Conservation (phyloP, 2,329 filamentous ascomycete species). For the Fusarium marasasianum region DNA sequence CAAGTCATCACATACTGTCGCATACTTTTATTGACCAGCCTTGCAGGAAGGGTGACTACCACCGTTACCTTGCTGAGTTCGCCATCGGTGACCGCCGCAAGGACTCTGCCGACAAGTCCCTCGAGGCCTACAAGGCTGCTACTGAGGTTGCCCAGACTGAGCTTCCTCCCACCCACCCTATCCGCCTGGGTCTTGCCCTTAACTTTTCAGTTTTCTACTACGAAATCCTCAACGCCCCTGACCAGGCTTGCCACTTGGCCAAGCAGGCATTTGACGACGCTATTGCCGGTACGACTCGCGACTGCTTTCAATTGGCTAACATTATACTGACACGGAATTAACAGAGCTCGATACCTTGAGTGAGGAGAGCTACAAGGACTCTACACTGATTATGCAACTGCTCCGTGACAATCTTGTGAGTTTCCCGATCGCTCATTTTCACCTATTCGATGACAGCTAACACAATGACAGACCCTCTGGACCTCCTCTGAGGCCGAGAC, state of each 20-base stretch:
- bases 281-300: slow-evolving; percentile 71
- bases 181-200: slow-evolving; percentile 94
- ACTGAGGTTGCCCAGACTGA: slow-evolving; percentile 98
- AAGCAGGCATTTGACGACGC: slow-evolving; percentile 99
- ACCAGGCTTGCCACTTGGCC: slow-evolving; percentile 97
- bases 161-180: slow-evolving; percentile 96
- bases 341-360: slow-evolving; percentile 93
- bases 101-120: slow-evolving; percentile 84
- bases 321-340: slow-evolving; percentile 5
- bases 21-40: slow-evolving; percentile 61
- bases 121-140: slow-evolving; percentile 98
- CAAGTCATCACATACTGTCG: slow-evolving; percentile 80
- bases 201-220: slow-evolving; percentile 99
- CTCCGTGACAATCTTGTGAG: slow-evolving; percentile 94
- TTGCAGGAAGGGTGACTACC: slow-evolving; percentile 93
- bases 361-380: slow-evolving; percentile 99
- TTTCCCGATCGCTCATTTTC: slow-evolving; percentile 8
- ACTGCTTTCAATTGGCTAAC: not conserved
- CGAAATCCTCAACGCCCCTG: slow-evolving; percentile 98
- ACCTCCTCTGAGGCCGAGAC: slow-evolving; percentile 98
- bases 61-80: slow-evolving; percentile 95
- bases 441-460: slow-evolving; percentile 42
- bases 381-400: slow-evolving; percentile 98
- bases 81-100: slow-evolving; percentile 93
- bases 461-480: slow-evolving; percentile 83